Evolutionary conservation across 139 green algal genomes (phyloP).

Genomic region (Pleodorina starrii): DNA sequence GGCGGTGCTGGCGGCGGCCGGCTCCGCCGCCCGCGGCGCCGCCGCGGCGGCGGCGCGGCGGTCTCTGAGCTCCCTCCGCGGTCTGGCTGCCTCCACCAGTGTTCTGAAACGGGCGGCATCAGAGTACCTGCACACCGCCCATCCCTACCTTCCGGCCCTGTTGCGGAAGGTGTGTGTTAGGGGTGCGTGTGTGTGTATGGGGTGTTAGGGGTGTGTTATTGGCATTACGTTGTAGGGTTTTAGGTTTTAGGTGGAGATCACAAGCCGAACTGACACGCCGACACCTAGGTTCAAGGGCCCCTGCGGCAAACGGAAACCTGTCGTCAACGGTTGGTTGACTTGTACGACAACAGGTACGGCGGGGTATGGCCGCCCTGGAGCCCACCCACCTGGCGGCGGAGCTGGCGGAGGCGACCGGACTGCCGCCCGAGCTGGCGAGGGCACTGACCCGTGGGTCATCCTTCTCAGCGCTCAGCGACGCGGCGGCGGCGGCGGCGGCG

Average conservation of each 20-base stretch:
- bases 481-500: not conserved
- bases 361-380: slow-evolving; percentile 29
- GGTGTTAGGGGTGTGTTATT: too few species aligned
- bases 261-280: too few species aligned
- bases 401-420: slow-evolving; percentile 20
- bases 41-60: not conserved
- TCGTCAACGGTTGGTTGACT: too few species aligned
- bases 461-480: not conserved
- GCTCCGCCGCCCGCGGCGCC: not conserved
- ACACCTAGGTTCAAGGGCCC: too few species aligned
- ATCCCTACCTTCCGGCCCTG: slow-evolving; percentile 19
- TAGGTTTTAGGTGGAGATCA: too few species aligned
- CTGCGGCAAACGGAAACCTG: too few species aligned
- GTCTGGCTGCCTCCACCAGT: not conserved
- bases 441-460: slow-evolving; percentile 37
- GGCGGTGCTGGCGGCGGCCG: not conserved
- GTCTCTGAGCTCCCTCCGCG: not conserved
- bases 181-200: not conserved
- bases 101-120: not conserved
- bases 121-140: not conserved
- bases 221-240: too few species aligned
- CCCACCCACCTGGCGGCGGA: slow-evolving; percentile 33
- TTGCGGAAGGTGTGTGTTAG: not conserved
- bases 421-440: slow-evolving; percentile 1
- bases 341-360: not conserved